These are phyloP conservation scores for Trichoderma sp. DNA, from an alignment of 2,329 filamentous ascomycete species.

Conservation along the genomic window DNA sequence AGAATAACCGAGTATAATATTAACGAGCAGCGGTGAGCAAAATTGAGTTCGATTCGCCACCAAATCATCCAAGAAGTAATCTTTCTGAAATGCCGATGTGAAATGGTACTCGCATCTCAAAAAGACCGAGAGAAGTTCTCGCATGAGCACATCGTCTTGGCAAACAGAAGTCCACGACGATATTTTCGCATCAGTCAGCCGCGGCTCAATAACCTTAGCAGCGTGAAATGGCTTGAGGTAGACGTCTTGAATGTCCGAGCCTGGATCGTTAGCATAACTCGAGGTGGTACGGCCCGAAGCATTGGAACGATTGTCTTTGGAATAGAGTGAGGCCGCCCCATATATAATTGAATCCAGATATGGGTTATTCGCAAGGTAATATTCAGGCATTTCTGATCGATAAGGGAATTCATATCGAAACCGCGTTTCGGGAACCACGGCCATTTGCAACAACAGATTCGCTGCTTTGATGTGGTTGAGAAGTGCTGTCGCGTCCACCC, in stretches of 20 bases:
- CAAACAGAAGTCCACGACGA: conserved; percentile 22
- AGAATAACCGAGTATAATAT: not conserved
- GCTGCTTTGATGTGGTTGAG: conserved; percentile 33
- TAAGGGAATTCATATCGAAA: conserved; percentile 37
- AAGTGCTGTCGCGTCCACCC: conserved; percentile 21
- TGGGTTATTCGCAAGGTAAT: conserved; percentile 23
- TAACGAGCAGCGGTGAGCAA: not conserved
- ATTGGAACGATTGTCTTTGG: not conserved
- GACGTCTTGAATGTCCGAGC: not conserved
- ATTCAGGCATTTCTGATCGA: conserved; percentile 24
- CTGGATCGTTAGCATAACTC: too few species aligned
- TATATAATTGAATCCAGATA: conserved; percentile 25
- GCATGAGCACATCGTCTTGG: conserved; percentile 21
- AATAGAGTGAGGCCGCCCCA: conserved; percentile 12
- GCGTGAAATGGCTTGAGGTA: conserved; percentile 29
- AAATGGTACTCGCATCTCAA: conserved; percentile 22
- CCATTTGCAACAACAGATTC: conserved; percentile 35
- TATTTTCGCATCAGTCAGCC: conserved; percentile 25
- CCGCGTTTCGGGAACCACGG: conserved; percentile 32
- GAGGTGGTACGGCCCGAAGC: too few species aligned
- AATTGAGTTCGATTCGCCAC: not conserved
- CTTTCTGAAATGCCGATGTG: conserved; percentile 21
- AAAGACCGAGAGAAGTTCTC: conserved; percentile 17
- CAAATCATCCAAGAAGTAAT: conserved; percentile 23
- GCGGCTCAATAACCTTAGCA: conserved; percentile 29